A percentile compares a stretch with the other conserved stretches of the same genome.
These are phyloP conservation scores for Hypoxylon subgilvum DNA, from an alignment of 495 filamentous ascomycete genomes.

Conservation along the genomic window DNA sequence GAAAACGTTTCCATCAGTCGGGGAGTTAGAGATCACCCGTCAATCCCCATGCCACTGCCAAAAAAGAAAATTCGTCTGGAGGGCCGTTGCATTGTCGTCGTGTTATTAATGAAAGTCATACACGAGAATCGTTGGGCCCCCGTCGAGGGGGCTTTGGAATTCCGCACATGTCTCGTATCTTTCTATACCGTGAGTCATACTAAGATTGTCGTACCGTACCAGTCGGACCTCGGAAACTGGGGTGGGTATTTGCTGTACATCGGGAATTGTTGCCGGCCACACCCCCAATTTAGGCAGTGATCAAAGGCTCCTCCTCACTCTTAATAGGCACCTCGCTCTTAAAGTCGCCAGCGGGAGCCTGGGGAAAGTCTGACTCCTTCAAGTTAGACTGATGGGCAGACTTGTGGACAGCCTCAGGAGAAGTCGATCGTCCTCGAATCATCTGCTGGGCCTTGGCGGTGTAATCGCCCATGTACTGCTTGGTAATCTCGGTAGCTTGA, in stretches of 20 bases:
- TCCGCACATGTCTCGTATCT: slow-evolving; percentile 35
- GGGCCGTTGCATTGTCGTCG: slow-evolving; percentile 20
- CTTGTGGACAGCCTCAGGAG: slow-evolving; percentile 49
- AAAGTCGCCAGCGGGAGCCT: slow-evolving; percentile 59
- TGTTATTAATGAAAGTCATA: slow-evolving; percentile 34
- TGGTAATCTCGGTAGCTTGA: slow-evolving; percentile 75
- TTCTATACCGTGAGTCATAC: slow-evolving; percentile 46
- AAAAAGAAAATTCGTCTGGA: slow-evolving; percentile 15
- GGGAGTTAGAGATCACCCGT: slow-evolving; percentile 21
- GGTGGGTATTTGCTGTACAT: slow-evolving; percentile 19
- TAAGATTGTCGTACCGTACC: slow-evolving; percentile 28
- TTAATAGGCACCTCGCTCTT: slow-evolving; percentile 24
- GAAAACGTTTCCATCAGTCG: slow-evolving; percentile 18
- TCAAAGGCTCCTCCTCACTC: slow-evolving; percentile 49
- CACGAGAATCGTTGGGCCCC: slow-evolving; percentile 17
- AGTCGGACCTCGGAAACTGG: slow-evolving; percentile 23
- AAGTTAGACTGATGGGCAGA: slow-evolving; percentile 46
- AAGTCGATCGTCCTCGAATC: slow-evolving; percentile 56
- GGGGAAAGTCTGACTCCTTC: slow-evolving; percentile 63
- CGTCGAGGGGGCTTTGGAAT: slow-evolving; percentile 21
- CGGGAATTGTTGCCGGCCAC: slow-evolving; percentile 10
- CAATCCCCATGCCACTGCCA: slow-evolving; percentile 21
- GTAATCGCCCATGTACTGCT: slow-evolving; percentile 83
- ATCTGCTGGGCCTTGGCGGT: slow-evolving; percentile 82
- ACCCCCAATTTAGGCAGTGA: slow-evolving; percentile 38